Evolutionary conservation across 176 grass and related monocot species (phyloP).

Genomic region (Canna indica): DNA sequence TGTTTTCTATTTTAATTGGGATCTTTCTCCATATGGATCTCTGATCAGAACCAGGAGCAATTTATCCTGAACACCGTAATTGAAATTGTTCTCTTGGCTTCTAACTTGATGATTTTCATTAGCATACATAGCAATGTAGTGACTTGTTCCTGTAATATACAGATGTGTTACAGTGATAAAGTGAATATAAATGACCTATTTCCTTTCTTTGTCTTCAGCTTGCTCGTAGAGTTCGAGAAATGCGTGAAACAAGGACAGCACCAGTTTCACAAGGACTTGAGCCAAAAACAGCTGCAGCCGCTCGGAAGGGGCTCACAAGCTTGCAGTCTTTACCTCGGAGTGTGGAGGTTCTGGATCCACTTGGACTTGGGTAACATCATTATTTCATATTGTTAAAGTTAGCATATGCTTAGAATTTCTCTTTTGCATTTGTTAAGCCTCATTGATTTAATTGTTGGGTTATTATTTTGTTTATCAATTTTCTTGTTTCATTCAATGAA

Average conservation of each 20-base stretch:
- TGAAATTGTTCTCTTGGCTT: neutral
- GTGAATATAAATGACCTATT: constrained; percentile 3
- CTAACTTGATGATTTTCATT: neutral
- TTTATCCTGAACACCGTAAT: neutral
- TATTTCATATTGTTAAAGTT: neutral
- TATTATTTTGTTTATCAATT: too few species aligned
- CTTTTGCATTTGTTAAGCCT: neutral
- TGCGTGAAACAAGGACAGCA: constrained; percentile 82
- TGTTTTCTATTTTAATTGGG: neutral
- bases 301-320: constrained; percentile 60
- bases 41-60: neutral
- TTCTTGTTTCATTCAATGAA: too few species aligned
- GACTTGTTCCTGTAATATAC: neutral
- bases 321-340: constrained; percentile 86
- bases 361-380: constrained; percentile 81
- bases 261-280: constrained; percentile 61
- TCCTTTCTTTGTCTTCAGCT: constrained; percentile 38
- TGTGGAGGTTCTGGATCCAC: constrained; percentile 96
- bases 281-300: constrained; percentile 50
- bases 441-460: neutral
- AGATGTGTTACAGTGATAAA: neutral
- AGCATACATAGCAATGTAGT: neutral
- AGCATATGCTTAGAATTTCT: neutral
- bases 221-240: constrained; percentile 83
- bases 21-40: neutral